Evolutionary conservation across 306 rosid genomes (phyloP).

Genomic region (Ceratonia siliqua): DNA sequence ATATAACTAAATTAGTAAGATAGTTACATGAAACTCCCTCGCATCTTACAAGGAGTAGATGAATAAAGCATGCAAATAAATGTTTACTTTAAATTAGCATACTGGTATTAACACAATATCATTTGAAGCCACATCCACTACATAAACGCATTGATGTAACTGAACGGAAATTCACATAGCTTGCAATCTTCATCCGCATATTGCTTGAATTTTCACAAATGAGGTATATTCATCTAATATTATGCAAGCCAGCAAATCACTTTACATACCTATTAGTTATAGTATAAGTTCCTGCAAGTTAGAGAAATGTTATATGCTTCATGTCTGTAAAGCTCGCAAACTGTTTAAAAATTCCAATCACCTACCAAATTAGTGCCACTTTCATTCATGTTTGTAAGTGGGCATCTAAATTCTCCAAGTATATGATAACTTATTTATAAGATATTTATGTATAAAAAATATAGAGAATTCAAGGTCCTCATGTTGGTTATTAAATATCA

Average conservation of each 20-base stretch:
- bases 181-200: not conserved
- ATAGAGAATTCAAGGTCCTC: too few species aligned
- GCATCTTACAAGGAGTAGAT: not conserved
- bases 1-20: constrained; percentile 24
- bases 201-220: not conserved
- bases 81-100: constrained; percentile 1
- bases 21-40: constrained; percentile 16
- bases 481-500: too few species aligned
- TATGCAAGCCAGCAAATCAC: not conserved
- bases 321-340: not conserved
- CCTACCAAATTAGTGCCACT: not conserved
- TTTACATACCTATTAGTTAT: not conserved
- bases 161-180: not conserved
- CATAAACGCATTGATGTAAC: not conserved
- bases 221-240: not conserved
- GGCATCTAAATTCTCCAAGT: too few species aligned
- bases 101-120: constrained; percentile 2
- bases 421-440: too few species aligned
- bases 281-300: not conserved
- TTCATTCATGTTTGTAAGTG: too few species aligned
- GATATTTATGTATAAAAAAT: too few species aligned
- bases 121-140: not conserved
- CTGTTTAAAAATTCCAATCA: not conserved
- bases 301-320: not conserved
- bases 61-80: not conserved